phyloP scores from a whole-genome alignment of 1,284 basidiomycete species.

The Ustanciosporium gigantosporum region DNA sequence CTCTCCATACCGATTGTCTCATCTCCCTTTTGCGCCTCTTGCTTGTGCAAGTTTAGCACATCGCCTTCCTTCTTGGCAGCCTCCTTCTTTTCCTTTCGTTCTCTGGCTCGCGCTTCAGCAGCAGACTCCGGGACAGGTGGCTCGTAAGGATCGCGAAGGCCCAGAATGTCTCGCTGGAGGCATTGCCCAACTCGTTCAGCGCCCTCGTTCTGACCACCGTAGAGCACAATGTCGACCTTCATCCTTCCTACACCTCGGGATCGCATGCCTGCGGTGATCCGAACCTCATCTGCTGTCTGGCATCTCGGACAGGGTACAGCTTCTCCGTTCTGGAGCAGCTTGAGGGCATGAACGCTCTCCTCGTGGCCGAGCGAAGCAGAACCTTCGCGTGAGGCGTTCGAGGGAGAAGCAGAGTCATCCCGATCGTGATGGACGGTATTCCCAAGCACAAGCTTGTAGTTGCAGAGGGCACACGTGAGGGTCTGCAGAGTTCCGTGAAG shows the following conservation, averaged over 20 bases:
- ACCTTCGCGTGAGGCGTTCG: conserved; percentile 18
- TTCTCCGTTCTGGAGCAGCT: conserved; percentile 64
- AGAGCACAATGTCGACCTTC: conserved; percentile 84
- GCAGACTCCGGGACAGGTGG: conserved; percentile 52
- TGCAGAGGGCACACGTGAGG: conserved; percentile 81
- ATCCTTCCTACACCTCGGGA: conserved; percentile 78
- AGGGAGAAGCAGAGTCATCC: neutral
- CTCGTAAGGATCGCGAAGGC: conserved; percentile 56
- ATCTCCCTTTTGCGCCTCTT: conserved; percentile 6
- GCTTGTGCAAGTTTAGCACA: neutral
- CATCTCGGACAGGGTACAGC: conserved; percentile 82
- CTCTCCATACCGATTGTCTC: neutral
- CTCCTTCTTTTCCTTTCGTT: conserved; percentile 35
- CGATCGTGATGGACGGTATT: conserved; percentile 20
- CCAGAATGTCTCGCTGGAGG: conserved; percentile 56
- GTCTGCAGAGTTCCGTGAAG: conserved; percentile 82
- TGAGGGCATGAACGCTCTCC: conserved; percentile 39
- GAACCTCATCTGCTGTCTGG: conserved; percentile 70
- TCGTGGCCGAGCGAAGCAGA: conserved; percentile 27
- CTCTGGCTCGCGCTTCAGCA: conserved; percentile 38
- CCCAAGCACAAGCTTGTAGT: conserved; percentile 63
- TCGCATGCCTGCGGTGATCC: conserved; percentile 77
- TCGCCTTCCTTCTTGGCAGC: conserved; percentile 8
- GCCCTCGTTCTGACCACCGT: conserved; percentile 82
- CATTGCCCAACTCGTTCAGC: conserved; percentile 73